Conservation (phyloP, 495 filamentous ascomycete genomes). For the Penicillium verhagenii region DNA sequence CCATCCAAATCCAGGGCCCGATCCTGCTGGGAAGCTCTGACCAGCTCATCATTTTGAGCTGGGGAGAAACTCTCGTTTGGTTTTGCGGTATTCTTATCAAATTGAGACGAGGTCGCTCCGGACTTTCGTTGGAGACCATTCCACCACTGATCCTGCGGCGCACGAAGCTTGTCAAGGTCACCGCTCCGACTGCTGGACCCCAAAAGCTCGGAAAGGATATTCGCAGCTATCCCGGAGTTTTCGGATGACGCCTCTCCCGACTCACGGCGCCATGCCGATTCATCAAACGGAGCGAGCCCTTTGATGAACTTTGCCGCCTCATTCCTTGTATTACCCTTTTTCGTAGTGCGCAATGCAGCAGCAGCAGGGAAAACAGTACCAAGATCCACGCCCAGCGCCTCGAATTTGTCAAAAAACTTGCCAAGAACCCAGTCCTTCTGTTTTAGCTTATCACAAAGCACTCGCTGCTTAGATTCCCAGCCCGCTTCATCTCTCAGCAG, state of each 20-base stretch:
- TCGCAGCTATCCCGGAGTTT: constrained; percentile 20
- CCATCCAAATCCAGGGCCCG: constrained; percentile 12
- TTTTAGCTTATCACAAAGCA: constrained; percentile 57
- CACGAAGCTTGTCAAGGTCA: constrained; percentile 9
- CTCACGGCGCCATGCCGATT: constrained; percentile 39
- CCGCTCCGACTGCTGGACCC: constrained; percentile 1
- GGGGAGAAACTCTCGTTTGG: not conserved
- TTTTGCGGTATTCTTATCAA: not conserved
- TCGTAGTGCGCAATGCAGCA: constrained; percentile 39
- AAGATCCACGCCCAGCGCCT: constrained; percentile 64
- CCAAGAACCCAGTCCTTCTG: constrained; percentile 80
- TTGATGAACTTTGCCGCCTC: constrained; percentile 43
- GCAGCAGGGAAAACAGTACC: constrained; percentile 68
- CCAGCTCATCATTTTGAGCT: not conserved
- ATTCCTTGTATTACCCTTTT: constrained; percentile 33
- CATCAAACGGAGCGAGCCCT: constrained; percentile 48
- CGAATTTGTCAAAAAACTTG: constrained; percentile 76
- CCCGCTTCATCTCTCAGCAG: constrained; percentile 58
- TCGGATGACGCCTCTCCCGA: constrained; percentile 14
- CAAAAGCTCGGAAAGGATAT: constrained; percentile 27
- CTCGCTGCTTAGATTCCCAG: constrained; percentile 49
- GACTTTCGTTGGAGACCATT: constrained; percentile 17
- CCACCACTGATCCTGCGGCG: constrained; percentile 42
- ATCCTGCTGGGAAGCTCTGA: not conserved
- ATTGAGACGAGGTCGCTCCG: constrained; percentile 1